phyloP scores from a whole-genome alignment of 257 asterid genomes.

The Ocimum tenuiflorum region DNA sequence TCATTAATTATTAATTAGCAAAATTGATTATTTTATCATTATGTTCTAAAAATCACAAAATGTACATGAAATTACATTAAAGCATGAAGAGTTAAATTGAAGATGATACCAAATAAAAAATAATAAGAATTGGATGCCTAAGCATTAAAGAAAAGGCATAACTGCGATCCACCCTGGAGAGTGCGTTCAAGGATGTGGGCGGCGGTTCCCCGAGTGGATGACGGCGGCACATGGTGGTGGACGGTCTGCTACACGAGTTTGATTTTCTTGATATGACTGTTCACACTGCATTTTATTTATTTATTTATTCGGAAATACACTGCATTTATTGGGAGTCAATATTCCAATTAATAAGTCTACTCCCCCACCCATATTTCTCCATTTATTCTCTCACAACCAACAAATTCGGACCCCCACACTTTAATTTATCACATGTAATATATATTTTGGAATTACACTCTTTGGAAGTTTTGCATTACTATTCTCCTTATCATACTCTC shows the following conservation, averaged over 20 bases:
- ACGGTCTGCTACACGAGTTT: slow-evolving; percentile 16
- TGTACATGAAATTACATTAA: too few species aligned
- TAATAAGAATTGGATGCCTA: too few species aligned
- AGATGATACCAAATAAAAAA: too few species aligned
- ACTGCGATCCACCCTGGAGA: too few species aligned
- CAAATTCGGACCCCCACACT: slow-evolving; percentile 10
- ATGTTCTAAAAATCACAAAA: too few species aligned
- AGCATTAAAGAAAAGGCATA: too few species aligned
- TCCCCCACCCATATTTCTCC: neutral
- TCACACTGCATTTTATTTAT: slow-evolving; percentile 27
- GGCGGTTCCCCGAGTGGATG: slow-evolving; percentile 27
- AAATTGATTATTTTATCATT: too few species aligned
- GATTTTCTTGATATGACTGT: slow-evolving; percentile 20
- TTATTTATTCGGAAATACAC: slow-evolving; percentile 2
- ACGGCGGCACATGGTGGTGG: slow-evolving; percentile 31
- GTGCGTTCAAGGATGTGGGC: slow-evolving; percentile 26
- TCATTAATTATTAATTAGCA: too few species aligned
- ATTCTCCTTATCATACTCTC: too few species aligned
- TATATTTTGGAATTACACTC: neutral
- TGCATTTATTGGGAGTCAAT: slow-evolving; percentile 1
- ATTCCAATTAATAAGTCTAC: neutral
- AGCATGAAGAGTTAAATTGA: too few species aligned
- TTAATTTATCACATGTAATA: neutral
- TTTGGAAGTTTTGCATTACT: too few species aligned
- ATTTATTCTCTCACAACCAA: neutral